These are phyloP conservation scores for Aspergillus quadricinctus DNA, from an alignment of 2,329 filamentous ascomycete genomes.

Conservation along the genomic window DNA sequence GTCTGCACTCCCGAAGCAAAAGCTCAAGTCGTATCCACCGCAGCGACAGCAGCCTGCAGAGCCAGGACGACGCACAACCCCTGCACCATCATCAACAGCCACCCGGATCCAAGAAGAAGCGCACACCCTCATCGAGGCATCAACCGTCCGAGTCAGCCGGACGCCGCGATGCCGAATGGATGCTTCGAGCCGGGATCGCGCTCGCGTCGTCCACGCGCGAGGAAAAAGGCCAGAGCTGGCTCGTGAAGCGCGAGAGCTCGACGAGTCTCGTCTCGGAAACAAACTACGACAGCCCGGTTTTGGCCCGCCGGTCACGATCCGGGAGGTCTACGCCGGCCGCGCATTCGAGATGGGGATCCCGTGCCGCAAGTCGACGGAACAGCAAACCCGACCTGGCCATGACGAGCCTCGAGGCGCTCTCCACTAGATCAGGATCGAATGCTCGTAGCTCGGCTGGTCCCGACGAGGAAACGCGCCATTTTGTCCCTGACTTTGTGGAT, in stretches of 20 bases:
- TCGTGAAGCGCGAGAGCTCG: conserved; percentile 52
- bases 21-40: conserved; percentile 29
- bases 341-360: conserved; percentile 29
- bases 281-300: conserved; percentile 29
- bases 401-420: background rate
- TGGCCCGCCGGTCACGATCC: conserved; percentile 26
- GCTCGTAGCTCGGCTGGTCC: conserved; percentile 6
- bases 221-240: conserved; percentile 60
- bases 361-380: conserved; percentile 26
- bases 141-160: conserved; percentile 1
- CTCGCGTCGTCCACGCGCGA: conserved; percentile 56
- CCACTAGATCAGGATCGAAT: background rate
- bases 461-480: conserved; percentile 11
- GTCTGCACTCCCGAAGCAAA: conserved; percentile 31
- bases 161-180: conserved; percentile 50
- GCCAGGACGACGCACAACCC: conserved; percentile 22
- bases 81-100: conserved; percentile 13
- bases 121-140: background rate
- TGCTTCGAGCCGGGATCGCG: conserved; percentile 54
- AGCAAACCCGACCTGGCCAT: conserved; percentile 20
- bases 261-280: conserved; percentile 48
- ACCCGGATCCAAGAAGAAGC: background rate
- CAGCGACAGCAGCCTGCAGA: conserved; percentile 35
- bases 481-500: conserved; percentile 50
- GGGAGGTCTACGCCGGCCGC: conserved; percentile 33